phyloP scores from a whole-genome alignment of 2,329 filamentous ascomycete genomes.

The Fusarium luffae region DNA sequence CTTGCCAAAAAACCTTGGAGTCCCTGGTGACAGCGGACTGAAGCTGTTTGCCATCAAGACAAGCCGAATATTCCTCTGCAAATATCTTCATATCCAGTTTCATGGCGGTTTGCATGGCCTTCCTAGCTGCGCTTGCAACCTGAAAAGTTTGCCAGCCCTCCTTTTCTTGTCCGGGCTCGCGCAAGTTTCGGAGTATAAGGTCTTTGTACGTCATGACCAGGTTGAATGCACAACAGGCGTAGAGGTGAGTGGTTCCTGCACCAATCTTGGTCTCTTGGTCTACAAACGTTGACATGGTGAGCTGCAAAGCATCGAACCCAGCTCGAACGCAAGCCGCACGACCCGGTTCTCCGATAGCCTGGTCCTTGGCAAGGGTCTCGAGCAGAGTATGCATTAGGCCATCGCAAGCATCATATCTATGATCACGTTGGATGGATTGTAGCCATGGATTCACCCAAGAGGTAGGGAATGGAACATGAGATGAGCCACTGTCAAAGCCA shows the following conservation, averaged over 20 bases:
- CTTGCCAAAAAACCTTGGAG: slow-evolving; percentile 61
- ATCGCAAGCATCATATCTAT: slow-evolving; percentile 82
- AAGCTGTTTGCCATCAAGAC: slow-evolving; percentile 69
- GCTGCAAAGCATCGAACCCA: slow-evolving; percentile 69
- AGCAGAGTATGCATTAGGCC: slow-evolving; percentile 82
- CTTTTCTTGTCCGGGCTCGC: slow-evolving; percentile 40
- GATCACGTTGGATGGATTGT: slow-evolving; percentile 77
- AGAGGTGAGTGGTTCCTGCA: slow-evolving; percentile 66
- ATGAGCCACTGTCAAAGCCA: slow-evolving; percentile 55
- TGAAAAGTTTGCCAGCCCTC: slow-evolving; percentile 56
- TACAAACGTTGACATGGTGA: slow-evolving; percentile 67
- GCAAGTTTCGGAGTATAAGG: slow-evolving; percentile 62
- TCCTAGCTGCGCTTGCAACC: slow-evolving; percentile 57
- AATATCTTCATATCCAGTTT: slow-evolving; percentile 58
- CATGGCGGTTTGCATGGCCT: slow-evolving; percentile 65
- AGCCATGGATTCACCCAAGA: slow-evolving; percentile 85
- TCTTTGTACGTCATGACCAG: slow-evolving; percentile 71
- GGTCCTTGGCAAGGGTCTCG: slow-evolving; percentile 67
- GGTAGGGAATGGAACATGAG: slow-evolving; percentile 72
- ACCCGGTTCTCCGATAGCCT: slow-evolving; percentile 65
- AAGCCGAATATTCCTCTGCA: slow-evolving; percentile 62
- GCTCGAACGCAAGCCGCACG: slow-evolving; percentile 71
- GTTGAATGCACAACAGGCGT: slow-evolving; percentile 73
- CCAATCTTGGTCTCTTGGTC: slow-evolving; percentile 57
- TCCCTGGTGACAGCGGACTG: slow-evolving; percentile 75